Evolutionary conservation across 1,284 basidiomycete species (phyloP), one percentile per base, ranked within the genome.

Genomic region (Boletus holoroseus): DNA sequence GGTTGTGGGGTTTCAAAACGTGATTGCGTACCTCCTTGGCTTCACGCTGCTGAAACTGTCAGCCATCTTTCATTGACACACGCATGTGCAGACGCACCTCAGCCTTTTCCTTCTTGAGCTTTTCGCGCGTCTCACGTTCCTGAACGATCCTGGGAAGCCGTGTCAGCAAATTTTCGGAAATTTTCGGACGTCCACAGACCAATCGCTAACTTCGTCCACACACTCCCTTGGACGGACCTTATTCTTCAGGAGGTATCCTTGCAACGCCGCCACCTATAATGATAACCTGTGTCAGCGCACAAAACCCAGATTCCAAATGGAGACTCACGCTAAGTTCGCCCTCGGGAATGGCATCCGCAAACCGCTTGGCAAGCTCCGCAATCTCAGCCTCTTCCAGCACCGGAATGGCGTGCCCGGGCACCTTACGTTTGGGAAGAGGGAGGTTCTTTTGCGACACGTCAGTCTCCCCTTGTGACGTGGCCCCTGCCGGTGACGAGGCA

Each of bases 221-320:
- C 82, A 85, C 68, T 91, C 85, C 49, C 78, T 76, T 27, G 88
- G 88, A 26, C 88, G 81, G 15, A 88, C 85, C 76, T 91, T 90
- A 68, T 90, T 90, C 74, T 84, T 86, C 51, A 90, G 73, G 22
- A 89, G 75, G 67, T 89, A 91, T 3, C 88, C 90, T 73, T 93
- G 91, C 55, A 93, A 75, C 43, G 79, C 77, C 13, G 90, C 90
- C 55, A 92, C 86, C 86, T 89, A 18, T 4, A 32, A 59, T 30
- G 44, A 50, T 44, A 13, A n/a, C 13, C 32, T 11, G 30, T 37
- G 39, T 57, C 42, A 58, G 46, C 46, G 30, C 36, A 30, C n/a
- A 13, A 16, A 26, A 46, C 20, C 9, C n/a, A 28, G 7, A 44
- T 44, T 18, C 51, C 26, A 47, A 42, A 49, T 26, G 22, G 24